These are phyloP conservation scores for Alternaria brassicicola DNA, from an alignment of 2,329 filamentous ascomycete species.

Conservation along the genomic window DNA sequence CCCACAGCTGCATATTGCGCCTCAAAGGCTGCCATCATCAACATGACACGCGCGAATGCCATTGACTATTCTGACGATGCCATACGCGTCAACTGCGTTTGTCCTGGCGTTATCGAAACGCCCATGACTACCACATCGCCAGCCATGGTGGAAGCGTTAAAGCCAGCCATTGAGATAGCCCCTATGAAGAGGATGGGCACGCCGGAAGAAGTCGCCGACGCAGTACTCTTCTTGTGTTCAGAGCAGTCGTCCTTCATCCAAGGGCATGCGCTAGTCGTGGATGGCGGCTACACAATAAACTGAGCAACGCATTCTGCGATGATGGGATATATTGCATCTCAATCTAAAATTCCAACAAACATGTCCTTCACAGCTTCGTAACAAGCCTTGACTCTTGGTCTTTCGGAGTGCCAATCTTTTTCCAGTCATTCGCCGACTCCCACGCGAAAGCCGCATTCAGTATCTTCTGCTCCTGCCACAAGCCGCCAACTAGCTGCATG, in stretches of 20 bases:
- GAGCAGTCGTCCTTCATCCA: constrained; percentile 61
- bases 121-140: constrained; percentile 41
- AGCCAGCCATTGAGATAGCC: constrained; percentile 52
- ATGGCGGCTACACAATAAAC: constrained; percentile 50
- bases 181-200: constrained; percentile 57
- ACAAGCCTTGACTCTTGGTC: constrained; percentile 12
- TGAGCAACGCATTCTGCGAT: constrained; percentile 4
- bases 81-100: constrained; percentile 66
- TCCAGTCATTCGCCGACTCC: constrained; percentile 40
- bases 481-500: constrained; percentile 49
- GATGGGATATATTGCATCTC: not conserved
- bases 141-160: constrained; percentile 41
- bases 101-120: constrained; percentile 58
- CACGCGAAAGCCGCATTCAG: constrained; percentile 36
- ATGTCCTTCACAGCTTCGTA: constrained; percentile 17
- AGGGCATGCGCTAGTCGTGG: constrained; percentile 56
- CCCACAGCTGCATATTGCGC: constrained; percentile 60
- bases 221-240: constrained; percentile 59
- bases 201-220: constrained; percentile 62
- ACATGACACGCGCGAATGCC: constrained; percentile 62
- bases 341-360: not conserved
- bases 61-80: constrained; percentile 59
- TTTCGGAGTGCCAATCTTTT: constrained; percentile 3
- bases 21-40: constrained; percentile 64
- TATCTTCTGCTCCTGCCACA: constrained; percentile 47